These are phyloP conservation scores for Nectriaceae sp. DNA, from an alignment of 2,329 filamentous ascomycete species.

Conservation along the genomic window DNA sequence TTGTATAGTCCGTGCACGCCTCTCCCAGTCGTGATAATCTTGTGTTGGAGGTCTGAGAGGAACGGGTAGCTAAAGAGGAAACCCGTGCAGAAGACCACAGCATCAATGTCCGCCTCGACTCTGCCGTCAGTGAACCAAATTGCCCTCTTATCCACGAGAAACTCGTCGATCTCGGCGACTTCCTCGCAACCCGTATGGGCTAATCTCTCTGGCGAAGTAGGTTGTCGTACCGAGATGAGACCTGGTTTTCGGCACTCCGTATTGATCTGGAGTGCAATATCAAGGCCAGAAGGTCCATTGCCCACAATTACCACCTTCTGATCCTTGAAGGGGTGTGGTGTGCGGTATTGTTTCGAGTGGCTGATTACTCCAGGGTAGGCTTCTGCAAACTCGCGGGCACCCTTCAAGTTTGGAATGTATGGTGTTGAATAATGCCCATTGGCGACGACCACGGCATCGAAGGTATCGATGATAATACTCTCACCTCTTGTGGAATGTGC, in stretches of 20 bases:
- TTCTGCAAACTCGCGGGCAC: conserved; percentile 60
- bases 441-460: conserved; percentile 75
- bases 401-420: conserved; percentile 63
- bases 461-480: conserved; percentile 47
- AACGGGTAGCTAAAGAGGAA: conserved; percentile 88
- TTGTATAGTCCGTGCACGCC: conserved; percentile 74
- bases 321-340: conserved; percentile 58
- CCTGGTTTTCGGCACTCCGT: conserved; percentile 60
- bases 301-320: conserved; percentile 85
- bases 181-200: conserved; percentile 50
- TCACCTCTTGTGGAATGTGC: conserved; percentile 52
- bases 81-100: conserved; percentile 83
- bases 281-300: conserved; percentile 80
- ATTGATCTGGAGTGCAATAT: conserved; percentile 78
- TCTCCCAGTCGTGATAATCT: conserved; percentile 67
- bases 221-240: conserved; percentile 63
- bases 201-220: conserved; percentile 46
- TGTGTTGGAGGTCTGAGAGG: conserved; percentile 45
- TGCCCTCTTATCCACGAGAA: conserved; percentile 53
- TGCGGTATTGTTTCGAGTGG: conserved; percentile 81
- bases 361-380: conserved; percentile 62
- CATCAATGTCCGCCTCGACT: conserved; percentile 69
- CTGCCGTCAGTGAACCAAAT: conserved; percentile 68
- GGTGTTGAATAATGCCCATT: conserved; percentile 75
- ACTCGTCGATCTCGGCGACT: conserved; percentile 60